Conservation (phyloP, 2,329 filamentous ascomycete genomes). For the Pyrenochaeta sp. region DNA sequence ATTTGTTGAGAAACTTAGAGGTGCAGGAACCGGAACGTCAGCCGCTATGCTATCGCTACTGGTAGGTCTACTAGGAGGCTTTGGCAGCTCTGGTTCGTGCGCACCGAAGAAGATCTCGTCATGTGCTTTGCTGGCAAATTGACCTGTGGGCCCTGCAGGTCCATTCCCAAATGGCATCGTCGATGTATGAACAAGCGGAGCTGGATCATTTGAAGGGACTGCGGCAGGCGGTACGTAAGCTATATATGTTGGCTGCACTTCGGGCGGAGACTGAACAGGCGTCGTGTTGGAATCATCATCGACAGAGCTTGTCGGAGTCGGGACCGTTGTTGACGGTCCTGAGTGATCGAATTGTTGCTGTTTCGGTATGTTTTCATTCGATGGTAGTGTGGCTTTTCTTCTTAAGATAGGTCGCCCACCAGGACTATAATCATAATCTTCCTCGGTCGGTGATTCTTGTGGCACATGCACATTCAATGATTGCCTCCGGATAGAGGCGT, state of each 20-base stretch:
- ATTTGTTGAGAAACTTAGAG: conserved; percentile 32
- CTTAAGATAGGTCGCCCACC: conserved; percentile 61
- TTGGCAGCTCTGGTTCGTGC: conserved; percentile 15
- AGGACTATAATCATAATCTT: conserved; percentile 58
- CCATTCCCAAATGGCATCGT: conserved; percentile 30
- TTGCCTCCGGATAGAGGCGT: conserved; percentile 12
- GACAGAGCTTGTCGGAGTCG: conserved; percentile 47
- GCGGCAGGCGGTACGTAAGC: conserved; percentile 41
- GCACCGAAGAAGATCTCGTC: conserved; percentile 49
- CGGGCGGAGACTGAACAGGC: conserved; percentile 42
- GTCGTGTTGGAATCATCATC: conserved; percentile 42
- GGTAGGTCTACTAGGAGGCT: conserved; percentile 20
- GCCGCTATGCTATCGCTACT: conserved; percentile 22
- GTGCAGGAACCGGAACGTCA: conserved; percentile 36
- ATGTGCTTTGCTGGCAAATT: conserved; percentile 24
- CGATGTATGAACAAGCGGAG: conserved; percentile 29
- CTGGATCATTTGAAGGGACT: conserved; percentile 13
- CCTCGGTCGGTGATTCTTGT: conserved; percentile 14
- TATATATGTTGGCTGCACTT: conserved; percentile 41
- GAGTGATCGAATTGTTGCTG: conserved; percentile 29
- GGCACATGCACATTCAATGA: conserved; percentile 32
- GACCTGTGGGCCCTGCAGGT: conserved; percentile 12
- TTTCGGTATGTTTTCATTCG: conserved; percentile 14
- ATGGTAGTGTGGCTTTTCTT: conserved; percentile 24
- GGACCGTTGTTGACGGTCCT: conserved; percentile 37